phyloP scores from a whole-genome alignment of 495 filamentous ascomycete species.

The Hyaloscypha bicolor region DNA sequence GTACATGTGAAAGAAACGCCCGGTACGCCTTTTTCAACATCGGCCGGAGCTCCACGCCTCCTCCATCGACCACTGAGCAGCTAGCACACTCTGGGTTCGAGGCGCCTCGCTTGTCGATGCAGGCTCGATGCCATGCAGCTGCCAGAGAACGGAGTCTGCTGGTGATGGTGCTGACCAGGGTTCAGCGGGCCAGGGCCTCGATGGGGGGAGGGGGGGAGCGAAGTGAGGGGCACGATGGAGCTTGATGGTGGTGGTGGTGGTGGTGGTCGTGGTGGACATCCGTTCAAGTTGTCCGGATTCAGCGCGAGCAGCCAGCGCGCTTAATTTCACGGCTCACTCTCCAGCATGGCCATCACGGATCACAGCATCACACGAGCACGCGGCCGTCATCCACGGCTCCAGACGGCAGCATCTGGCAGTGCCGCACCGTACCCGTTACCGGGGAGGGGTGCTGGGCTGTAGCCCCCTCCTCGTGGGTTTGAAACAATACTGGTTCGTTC shows the following conservation, averaged over 20 bases:
- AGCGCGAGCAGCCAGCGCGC: background rate
- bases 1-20: slow-evolving; percentile 7
- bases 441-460: slow-evolving; percentile 14
- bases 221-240: background rate
- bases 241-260: background rate
- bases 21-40: slow-evolving; percentile 1
- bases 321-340: background rate
- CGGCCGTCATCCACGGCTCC: background rate
- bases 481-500: background rate
- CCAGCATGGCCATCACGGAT: background rate
- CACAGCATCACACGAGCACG: background rate
- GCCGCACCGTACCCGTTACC: slow-evolving; percentile 1
- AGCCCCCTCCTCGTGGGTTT: background rate
- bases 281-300: background rate
- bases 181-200: background rate
- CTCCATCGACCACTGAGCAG: background rate
- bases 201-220: background rate
- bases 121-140: slow-evolving; percentile 18
- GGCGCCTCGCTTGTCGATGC: slow-evolving; percentile 5
- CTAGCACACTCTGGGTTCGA: background rate
- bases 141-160: slow-evolving; percentile 10
- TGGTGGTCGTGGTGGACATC: no score
- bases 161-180: background rate
- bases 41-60: slow-evolving; percentile 20
- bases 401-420: background rate